Evolutionary conservation across 139 green algal species (phyloP).

Genomic region (Chlorella sp.): DNA sequence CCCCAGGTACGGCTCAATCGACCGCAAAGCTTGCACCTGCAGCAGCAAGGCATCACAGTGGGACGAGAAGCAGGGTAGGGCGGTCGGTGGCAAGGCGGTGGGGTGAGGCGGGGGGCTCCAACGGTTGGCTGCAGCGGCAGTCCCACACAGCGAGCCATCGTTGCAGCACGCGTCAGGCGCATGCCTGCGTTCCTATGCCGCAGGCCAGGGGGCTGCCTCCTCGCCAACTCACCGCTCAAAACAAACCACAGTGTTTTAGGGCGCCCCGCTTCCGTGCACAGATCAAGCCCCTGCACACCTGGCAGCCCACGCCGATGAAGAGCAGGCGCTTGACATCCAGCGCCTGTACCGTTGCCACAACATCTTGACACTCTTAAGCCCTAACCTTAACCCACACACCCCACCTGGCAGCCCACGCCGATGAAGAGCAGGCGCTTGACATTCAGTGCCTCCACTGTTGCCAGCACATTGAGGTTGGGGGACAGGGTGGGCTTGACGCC

Average conservation of each 20-base stretch:
- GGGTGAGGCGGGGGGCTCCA: background rate
- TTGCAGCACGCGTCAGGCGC: background rate
- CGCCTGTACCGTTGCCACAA: slow-evolving; percentile 94
- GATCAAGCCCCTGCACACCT: too few relatives aligned
- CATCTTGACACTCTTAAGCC: too few relatives aligned
- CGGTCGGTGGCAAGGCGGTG: background rate
- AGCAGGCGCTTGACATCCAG: slow-evolving; percentile 84
- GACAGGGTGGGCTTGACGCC: slow-evolving; percentile 95
- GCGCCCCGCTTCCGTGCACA: too few relatives aligned
- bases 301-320: slow-evolving; percentile 96
- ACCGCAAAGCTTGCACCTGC: slow-evolving; percentile 91
- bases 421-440: slow-evolving; percentile 94
- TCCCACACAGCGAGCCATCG: background rate
- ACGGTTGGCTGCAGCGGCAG: background rate
- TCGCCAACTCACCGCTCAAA: too few relatives aligned
- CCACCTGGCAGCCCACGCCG: slow-evolving; percentile 92
- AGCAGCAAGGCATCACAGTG: background rate
- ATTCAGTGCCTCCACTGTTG: slow-evolving; percentile 90
- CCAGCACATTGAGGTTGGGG: slow-evolving; percentile 93
- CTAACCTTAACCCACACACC: too few relatives aligned
- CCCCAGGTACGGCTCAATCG: slow-evolving; percentile 86
- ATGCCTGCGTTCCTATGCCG: background rate
- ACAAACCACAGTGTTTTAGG: too few relatives aligned
- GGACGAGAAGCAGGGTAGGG: background rate
- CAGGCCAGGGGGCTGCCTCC: too few relatives aligned